phyloP scores from a whole-genome alignment of 495 filamentous ascomycete genomes.

The Aspergillus saccharolyticus region DNA sequence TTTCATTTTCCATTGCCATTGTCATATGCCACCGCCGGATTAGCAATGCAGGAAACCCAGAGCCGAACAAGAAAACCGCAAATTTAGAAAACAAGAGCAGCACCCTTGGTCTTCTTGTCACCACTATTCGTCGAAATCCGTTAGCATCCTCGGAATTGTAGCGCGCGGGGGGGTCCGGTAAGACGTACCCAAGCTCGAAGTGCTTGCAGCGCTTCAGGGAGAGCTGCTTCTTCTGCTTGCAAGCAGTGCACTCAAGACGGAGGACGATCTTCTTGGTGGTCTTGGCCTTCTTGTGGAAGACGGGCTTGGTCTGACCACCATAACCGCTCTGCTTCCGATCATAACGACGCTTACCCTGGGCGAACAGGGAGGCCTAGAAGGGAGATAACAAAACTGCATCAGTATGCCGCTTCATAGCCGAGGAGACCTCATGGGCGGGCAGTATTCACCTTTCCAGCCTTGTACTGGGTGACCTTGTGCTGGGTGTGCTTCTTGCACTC shows the following conservation, averaged over 20 bases:
- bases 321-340: constrained; percentile 99
- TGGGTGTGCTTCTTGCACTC: constrained; percentile 90
- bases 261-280: constrained; percentile 99
- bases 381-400: constrained; percentile 14
- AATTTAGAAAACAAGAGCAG: constrained; percentile 93
- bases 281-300: constrained; percentile 99
- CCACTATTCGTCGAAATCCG: constrained; percentile 57
- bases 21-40: constrained; percentile 42
- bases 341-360: constrained; percentile 99
- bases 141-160: constrained; percentile 17
- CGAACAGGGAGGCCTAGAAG: constrained; percentile 80
- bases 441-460: constrained; percentile 75
- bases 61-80: constrained; percentile 47
- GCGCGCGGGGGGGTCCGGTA: background rate
- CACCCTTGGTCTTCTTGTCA: constrained; percentile 99
- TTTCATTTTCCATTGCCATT: constrained; percentile 48
- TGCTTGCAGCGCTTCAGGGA: constrained; percentile 99
- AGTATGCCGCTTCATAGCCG: constrained; percentile 17
- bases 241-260: constrained; percentile 88
- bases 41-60: constrained; percentile 46
- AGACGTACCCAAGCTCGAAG: constrained; percentile 94
- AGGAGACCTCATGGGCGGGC: constrained; percentile 2
- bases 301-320: constrained; percentile 99
- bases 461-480: constrained; percentile 97
- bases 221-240: constrained; percentile 98